These are phyloP conservation scores for Claviceps spartinae DNA, from an alignment of 2,329 filamentous ascomycete genomes.

Conservation along the genomic window DNA sequence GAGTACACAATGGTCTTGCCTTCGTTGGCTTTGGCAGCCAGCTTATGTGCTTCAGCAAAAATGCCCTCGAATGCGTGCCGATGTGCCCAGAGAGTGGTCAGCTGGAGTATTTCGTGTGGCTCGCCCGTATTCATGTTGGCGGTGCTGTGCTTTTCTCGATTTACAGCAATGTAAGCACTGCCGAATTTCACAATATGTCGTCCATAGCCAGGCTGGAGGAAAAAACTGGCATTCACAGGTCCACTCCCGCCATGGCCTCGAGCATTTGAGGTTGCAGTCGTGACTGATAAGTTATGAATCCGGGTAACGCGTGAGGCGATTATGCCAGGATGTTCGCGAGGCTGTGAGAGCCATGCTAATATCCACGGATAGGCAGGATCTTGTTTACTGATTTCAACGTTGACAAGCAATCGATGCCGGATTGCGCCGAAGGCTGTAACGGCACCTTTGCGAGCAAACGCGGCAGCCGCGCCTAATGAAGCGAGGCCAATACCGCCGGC, in stretches of 20 bases:
- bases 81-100: constrained; percentile 84
- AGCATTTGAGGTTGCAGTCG: constrained; percentile 44
- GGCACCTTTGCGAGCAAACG: constrained; percentile 66
- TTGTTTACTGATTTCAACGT: constrained; percentile 88
- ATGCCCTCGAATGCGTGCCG: constrained; percentile 82
- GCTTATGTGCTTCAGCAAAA: constrained; percentile 71
- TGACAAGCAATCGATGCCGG: constrained; percentile 76
- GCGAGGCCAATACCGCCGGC: constrained; percentile 79
- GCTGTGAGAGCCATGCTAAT: constrained; percentile 82
- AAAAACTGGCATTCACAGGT: constrained; percentile 64
- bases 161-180: constrained; percentile 76
- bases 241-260: constrained; percentile 47
- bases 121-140: constrained; percentile 71
- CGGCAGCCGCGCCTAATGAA: constrained; percentile 67
- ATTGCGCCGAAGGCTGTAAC: constrained; percentile 60
- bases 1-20: constrained; percentile 91
- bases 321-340: constrained; percentile 51
- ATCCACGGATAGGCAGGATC: constrained; percentile 93
- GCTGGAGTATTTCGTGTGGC: constrained; percentile 84
- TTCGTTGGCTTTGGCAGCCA: constrained; percentile 69
- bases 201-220: constrained; percentile 82
- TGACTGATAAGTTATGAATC: constrained; percentile 46
- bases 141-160: constrained; percentile 72
- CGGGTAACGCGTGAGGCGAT: constrained; percentile 44
- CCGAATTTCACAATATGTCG: constrained; percentile 77